Conservation (phyloP, 2,329 filamentous ascomycete genomes). For the Aspergillus ruber region DNA sequence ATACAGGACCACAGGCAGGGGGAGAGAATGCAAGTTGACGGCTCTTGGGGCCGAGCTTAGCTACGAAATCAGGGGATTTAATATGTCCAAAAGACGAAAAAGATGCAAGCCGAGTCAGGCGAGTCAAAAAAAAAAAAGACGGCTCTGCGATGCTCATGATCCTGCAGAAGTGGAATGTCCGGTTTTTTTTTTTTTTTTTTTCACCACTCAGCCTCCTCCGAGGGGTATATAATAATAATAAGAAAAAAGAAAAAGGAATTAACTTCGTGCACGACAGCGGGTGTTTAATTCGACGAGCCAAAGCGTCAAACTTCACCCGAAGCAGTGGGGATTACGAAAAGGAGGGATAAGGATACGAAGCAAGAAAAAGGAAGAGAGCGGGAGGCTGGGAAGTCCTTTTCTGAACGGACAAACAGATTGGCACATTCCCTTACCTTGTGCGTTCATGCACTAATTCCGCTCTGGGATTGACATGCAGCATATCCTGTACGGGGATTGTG, state of each 20-base stretch:
- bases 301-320: not conserved
- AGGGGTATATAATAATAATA: no score
- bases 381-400: not conserved
- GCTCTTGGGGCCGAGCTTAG: not conserved
- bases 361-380: not conserved
- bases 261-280: not conserved
- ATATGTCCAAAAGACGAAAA: not conserved
- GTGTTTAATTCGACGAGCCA: not conserved
- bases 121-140: not conserved
- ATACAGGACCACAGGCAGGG: not conserved
- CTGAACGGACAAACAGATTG: not conserved
- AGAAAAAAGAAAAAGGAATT: not conserved
- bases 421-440: not conserved
- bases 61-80: slow-evolving; percentile 1
- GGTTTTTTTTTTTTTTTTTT: not conserved
- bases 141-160: not conserved
- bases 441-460: not conserved
- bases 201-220: not conserved
- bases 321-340: not conserved
- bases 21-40: not conserved
- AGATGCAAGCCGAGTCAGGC: not conserved
- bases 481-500: not conserved
- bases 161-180: not conserved
- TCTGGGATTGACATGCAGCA: not conserved
- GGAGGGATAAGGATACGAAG: not conserved